Evolutionary conservation across 2,329 filamentous ascomycete genomes (phyloP), one percentile per base, ranked within the genome.

Genomic region (Trichoderma semiorbis): DNA sequence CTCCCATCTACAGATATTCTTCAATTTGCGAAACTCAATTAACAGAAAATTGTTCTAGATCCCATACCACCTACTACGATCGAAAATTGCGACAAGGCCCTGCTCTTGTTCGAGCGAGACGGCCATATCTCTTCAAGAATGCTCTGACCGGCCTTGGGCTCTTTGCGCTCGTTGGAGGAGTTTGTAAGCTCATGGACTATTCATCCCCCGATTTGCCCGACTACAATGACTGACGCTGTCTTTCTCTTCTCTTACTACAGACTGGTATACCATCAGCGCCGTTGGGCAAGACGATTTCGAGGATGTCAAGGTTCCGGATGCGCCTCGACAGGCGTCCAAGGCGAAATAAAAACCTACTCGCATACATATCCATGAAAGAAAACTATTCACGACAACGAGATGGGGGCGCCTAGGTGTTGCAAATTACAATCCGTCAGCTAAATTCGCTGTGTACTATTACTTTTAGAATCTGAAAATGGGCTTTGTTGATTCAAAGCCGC

Each of bases 211-310:
- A 6, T 26, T 14, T 6, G 2, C 10, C 6, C 21, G n/a, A 14
- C 57, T 3, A 1, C 11, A 10, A 21, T 7, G 26, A 24, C 55
- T 61, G 26, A 32, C 65, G 24, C 11, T 28, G 12, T 24, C 21
- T 24, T 60, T 1, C 7, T 55, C 34, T 58, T 18, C 6, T 24
- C 18, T 14, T 34, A 60, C 71, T 34, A 60, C 71, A 89, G 88
- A 89, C 77, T 83, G 83, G 75, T 90, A 89, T 78, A 90, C 88
- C 5, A 92, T 99, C 79, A 89, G 86, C 75, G 94, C 93, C 69
- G 93, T 99, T 79, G 94, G 95, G 57, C 96, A 98, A 83, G 96
- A 98, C 82, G 93, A 98, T 76, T 99, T 99, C 84, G 93, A 95
- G 72, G 96, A 99, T 80, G 95, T 98, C 77, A 91, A 94, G 80